Evolutionary conservation across 202 grass and related monocot genomes (phyloP).

Genomic region (Zoysia matrella): DNA sequence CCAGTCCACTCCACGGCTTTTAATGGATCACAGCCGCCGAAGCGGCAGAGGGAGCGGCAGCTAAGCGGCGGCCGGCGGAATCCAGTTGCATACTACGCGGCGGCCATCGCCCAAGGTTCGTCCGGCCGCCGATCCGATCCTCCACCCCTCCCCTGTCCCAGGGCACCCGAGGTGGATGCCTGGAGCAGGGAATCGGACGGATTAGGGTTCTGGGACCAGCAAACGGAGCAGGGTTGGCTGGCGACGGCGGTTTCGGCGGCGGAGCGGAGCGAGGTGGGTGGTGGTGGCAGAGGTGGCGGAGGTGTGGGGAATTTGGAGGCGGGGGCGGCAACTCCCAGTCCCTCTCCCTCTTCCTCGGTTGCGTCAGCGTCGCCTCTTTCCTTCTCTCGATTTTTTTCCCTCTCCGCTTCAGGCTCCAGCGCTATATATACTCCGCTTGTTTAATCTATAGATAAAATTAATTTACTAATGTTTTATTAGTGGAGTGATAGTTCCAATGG

Average conservation of each 20-base stretch:
- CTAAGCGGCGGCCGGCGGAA: slow-evolving; percentile 50
- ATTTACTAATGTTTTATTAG: background rate
- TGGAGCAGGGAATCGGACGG: slow-evolving; percentile 33
- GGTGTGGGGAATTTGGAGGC: slow-evolving; percentile 45
- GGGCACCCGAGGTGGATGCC: background rate
- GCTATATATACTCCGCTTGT: slow-evolving; percentile 7
- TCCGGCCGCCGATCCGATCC: slow-evolving; percentile 54
- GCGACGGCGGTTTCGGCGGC: slow-evolving; percentile 8
- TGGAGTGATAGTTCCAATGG: background rate
- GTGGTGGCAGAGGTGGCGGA: slow-evolving; percentile 16
- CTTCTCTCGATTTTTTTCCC: slow-evolving; percentile 35
- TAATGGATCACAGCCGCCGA: slow-evolving; percentile 45
- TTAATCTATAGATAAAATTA: slow-evolving; percentile 10
- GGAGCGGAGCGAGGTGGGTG: background rate
- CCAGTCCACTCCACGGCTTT: slow-evolving; percentile 24
- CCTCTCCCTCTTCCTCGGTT: slow-evolving; percentile 47
- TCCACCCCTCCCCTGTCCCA: slow-evolving; percentile 8
- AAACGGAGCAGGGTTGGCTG: slow-evolving; percentile 4
- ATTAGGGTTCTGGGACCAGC: slow-evolving; percentile 35
- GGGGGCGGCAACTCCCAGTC: slow-evolving; percentile 55
- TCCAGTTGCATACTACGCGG: slow-evolving; percentile 58
- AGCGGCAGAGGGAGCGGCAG: slow-evolving; percentile 45
- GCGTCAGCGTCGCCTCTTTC: slow-evolving; percentile 40
- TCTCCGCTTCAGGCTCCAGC: slow-evolving; percentile 34
- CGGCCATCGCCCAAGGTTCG: slow-evolving; percentile 54